Base-by-base conservation (phyloP, 192 early-diverging fungal genomes). In the Coemansia sp. region DNA sequence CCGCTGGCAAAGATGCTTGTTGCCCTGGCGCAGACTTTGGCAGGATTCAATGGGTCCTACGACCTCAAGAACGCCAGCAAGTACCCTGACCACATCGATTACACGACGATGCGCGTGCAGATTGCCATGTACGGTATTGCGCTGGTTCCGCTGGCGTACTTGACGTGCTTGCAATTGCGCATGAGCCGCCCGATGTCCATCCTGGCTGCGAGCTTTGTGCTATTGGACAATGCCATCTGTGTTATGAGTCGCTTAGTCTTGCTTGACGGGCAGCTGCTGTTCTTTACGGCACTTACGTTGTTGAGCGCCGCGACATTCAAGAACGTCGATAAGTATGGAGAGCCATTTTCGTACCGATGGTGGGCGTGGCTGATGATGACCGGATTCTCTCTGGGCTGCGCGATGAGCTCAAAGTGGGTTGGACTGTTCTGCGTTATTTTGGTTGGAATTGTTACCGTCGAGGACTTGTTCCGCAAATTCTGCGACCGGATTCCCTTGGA, bases 381-480 rank as follows among this genome's bases (percentile, higher is more conserved):
- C 1, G 91, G 91, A n/a, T 43, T 90, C 12, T 89, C 89, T 30
- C 76, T 92, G 27, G 91, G 91, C 35, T 76, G 76, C 37, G 88
- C 90, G 27, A 73, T 85, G 47, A 72, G 74, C 82, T 97, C 44
- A 74, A 99, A 99, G 79, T 99, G 96, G 97, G 90, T 98, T 24
- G 97, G 97, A 2, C 67, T 99, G 16, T 97, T 99, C 84, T 89
- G 87, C 55, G 91, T 95, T 30, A 90, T 93, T 15, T 78, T 97
- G 55, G 93, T 97, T 62, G 96, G 95, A 30, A 64, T 97, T 59
- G 91, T 93, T 62, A 97, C 97, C 0, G 75, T 92, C 29, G 90
- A 95, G 65, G 93, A 97, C 43, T 83, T 99, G 13, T 97, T 94
- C 91, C 88, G 92, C 38, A 80, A 97, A 59, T 86, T 91, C 71